A percentile compares a stretch with the other conserved stretches of the same genome.
Conservation (phyloP, 352 stramenopile species). For the Phytopythium ostracodes region DNA sequence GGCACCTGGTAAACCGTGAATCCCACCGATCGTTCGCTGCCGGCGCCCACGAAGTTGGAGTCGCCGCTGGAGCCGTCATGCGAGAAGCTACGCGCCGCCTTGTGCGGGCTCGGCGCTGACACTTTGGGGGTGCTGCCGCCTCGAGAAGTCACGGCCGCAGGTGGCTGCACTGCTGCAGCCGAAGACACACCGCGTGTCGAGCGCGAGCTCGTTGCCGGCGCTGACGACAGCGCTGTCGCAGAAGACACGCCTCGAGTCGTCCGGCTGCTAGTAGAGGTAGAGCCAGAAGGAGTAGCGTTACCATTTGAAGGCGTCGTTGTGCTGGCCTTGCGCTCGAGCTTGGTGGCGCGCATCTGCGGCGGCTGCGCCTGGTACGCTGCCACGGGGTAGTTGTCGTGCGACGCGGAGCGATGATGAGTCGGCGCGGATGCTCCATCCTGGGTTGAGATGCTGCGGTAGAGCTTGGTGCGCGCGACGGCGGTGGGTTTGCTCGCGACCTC, state of each 20-base stretch:
- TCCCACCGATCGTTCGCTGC: not conserved
- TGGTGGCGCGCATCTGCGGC: conserved; percentile 3
- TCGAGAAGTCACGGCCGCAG: not conserved
- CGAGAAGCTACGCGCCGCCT: conserved; percentile 1
- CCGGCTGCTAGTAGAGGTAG: not conserved
- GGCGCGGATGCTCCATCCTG: not conserved
- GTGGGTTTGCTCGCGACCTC: conserved; percentile 3
- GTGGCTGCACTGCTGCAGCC: not conserved
- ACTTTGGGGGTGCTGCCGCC: not conserved
- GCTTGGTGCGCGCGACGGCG: not conserved
- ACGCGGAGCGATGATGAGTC: conserved; percentile 4
- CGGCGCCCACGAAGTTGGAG: not conserved
- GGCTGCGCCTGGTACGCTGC: conserved; percentile 7
- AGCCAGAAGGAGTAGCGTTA: not conserved
- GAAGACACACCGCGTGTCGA: not conserved
- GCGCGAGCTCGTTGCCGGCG: not conserved
- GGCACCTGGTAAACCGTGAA: conserved; percentile 8
- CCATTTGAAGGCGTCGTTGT: not conserved
- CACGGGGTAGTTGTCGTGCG: conserved; percentile 8
- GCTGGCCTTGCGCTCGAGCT: conserved; percentile 6
- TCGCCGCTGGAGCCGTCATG: conserved; percentile 1
- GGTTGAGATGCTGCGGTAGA: conserved; percentile 6
- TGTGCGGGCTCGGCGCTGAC: not conserved
- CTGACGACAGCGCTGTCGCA: not conserved
- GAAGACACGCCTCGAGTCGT: not conserved